Evolutionary conservation across 345 rosid genomes (phyloP).

Genomic region (Geranium rotundifolium): DNA sequence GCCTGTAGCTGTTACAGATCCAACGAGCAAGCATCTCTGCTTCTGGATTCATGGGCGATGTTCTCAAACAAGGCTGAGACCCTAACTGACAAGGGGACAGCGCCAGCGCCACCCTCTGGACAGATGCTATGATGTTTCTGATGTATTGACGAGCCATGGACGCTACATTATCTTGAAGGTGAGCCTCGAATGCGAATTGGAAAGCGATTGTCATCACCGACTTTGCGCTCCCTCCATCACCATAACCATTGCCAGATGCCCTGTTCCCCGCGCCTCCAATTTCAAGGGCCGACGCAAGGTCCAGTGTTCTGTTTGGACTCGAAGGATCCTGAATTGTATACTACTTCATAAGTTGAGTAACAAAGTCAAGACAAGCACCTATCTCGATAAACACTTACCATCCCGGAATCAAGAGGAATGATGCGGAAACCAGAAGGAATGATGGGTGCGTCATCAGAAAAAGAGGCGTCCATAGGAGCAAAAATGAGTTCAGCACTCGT

Average conservation of each 20-base stretch:
- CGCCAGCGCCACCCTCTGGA: constrained; percentile 92
- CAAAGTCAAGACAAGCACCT: background rate
- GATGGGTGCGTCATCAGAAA: constrained; percentile 90
- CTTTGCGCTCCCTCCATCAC: constrained; percentile 46
- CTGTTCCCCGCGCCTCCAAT: constrained; percentile 49
- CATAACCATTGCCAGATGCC: constrained; percentile 42
- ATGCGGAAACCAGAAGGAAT: constrained; percentile 95
- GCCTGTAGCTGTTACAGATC: constrained; percentile 80
- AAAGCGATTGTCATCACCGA: constrained; percentile 97
- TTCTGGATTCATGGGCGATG: constrained; percentile 74
- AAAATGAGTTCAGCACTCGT: constrained; percentile 79
- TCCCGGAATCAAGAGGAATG: constrained; percentile 75
- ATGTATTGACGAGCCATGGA: constrained; percentile 90
- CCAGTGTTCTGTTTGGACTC: constrained; percentile 88
- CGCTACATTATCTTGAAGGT: constrained; percentile 79
- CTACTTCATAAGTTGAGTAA: no score
- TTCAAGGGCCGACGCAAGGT: constrained; percentile 90
- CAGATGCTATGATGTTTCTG: constrained; percentile 75
- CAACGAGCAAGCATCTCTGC: constrained; percentile 87
- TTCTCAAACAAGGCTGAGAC: constrained; percentile 39
- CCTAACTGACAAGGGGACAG: constrained; percentile 74
- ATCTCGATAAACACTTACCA: constrained; percentile 31
- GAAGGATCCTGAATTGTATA: constrained; percentile 46
- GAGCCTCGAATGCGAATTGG: constrained; percentile 78
- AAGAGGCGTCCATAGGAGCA: constrained; percentile 95